Evolutionary conservation across 805 yeast genomes (phyloP).

Genomic region (Candida sonorensis): DNA sequence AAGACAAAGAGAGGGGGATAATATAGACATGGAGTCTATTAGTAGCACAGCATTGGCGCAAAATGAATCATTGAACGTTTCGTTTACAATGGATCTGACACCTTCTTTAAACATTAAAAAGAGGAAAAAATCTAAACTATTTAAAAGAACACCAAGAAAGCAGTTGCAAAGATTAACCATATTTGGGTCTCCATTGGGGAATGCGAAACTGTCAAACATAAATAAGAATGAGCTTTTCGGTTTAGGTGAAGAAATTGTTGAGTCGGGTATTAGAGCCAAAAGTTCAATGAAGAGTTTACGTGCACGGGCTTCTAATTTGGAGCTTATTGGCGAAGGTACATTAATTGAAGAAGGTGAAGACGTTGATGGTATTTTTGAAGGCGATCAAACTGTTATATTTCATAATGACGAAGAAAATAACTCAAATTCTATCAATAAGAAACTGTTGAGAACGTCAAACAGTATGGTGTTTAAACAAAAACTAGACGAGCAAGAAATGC

Average conservation of each 20-base stretch:
- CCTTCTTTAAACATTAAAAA: slow-evolving; percentile 21
- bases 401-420: slow-evolving; percentile 8
- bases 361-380: too few species aligned
- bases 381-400: slow-evolving; percentile 3
- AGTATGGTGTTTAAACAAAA: slow-evolving; percentile 1
- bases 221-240: too few species aligned
- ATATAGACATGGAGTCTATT: too few species aligned
- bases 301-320: slow-evolving; percentile 16
- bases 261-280: too few species aligned
- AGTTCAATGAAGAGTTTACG: slow-evolving; percentile 15
- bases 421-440: too few species aligned
- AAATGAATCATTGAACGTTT: slow-evolving; percentile 22
- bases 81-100: slow-evolving; percentile 23
- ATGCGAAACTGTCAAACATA: not conserved
- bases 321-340: slow-evolving; percentile 12
- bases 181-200: slow-evolving; percentile 16
- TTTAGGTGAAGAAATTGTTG: too few species aligned
- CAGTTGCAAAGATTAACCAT: slow-evolving; percentile 19
- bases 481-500: not conserved
- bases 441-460: not conserved
- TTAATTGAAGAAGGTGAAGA: slow-evolving; percentile 5
- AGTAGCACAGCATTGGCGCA: too few species aligned
- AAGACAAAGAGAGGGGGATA: slow-evolving; percentile 2
- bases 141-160: slow-evolving; percentile 20
- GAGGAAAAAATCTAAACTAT: slow-evolving; percentile 18